Conservation (phyloP, 2,329 filamentous ascomycete species). For the Lasiodiplodia sp. region DNA sequence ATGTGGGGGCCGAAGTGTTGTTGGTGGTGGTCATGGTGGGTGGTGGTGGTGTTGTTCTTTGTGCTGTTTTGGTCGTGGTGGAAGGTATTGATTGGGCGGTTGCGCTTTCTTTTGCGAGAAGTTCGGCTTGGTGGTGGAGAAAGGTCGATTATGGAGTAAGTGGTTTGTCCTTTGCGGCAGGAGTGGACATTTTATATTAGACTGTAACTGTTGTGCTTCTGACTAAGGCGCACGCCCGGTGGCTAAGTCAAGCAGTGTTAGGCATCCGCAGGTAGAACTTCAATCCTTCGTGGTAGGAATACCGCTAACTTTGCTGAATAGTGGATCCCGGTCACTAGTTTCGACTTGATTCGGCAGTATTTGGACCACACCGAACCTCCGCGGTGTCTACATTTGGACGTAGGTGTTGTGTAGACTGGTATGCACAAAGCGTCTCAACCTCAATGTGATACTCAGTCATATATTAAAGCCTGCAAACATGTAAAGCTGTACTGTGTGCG, state of each 20-base stretch:
- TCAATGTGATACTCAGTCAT: too few relatives aligned
- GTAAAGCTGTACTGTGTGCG: too few relatives aligned
- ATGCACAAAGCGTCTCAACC: too few relatives aligned
- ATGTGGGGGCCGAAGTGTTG: background rate
- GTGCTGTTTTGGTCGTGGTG: background rate
- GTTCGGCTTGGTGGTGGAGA: background rate
- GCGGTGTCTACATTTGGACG: too few relatives aligned
- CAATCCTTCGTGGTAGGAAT: background rate
- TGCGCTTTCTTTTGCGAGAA: background rate
- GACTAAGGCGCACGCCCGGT: background rate
- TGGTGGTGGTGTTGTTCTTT: background rate
- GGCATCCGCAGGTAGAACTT: background rate
- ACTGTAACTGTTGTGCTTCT: background rate
- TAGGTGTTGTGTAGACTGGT: too few relatives aligned
- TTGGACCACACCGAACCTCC: too few relatives aligned
- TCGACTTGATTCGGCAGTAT: too few relatives aligned
- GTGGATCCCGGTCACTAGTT: too few relatives aligned
- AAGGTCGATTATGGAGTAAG: background rate
- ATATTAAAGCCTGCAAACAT: too few relatives aligned
- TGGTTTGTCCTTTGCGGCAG: too few relatives aligned
- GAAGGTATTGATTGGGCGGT: background rate
- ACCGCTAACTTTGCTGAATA: too few relatives aligned
- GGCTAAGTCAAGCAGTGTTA: background rate
- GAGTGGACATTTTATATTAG: background rate
- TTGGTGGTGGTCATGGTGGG: background rate